Conservation (phyloP, 2,329 filamentous ascomycete genomes). For the Aspergillus phoenicis region DNA sequence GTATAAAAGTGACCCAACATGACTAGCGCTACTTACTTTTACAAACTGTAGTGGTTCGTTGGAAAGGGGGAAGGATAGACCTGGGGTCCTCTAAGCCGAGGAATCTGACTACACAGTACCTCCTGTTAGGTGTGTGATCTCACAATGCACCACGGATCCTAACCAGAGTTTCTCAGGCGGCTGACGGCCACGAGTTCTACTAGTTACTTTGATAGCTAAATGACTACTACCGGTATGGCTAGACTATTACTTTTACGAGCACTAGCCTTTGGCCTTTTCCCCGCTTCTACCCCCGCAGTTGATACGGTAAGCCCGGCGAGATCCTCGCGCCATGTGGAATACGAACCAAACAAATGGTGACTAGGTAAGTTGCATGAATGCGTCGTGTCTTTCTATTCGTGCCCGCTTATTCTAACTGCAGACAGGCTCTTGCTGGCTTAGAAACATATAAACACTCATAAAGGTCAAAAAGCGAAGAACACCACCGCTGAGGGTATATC, state of each 20-base stretch:
- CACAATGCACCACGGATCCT: background rate
- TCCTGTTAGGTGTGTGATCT: background rate
- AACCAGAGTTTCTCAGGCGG: background rate
- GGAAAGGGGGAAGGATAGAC: no score
- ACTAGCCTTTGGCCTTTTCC: no score
- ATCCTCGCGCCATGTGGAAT: background rate
- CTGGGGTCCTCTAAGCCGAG: background rate
- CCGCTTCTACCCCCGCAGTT: no score
- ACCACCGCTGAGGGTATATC: background rate
- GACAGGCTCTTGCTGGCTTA: background rate
- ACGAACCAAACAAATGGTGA: background rate
- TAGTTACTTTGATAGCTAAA: no score
- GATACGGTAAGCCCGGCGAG: background rate
- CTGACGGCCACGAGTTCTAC: background rate
- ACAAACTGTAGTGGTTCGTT: no score
- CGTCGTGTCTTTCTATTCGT: background rate
- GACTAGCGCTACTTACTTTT: no score
- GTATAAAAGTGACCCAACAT: no score
- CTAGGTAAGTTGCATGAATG: background rate
- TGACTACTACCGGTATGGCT: no score
- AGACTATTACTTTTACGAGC: no score
- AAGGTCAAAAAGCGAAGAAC: background rate
- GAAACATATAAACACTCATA: no score
- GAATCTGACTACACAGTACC: background rate
- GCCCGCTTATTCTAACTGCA: conserved; percentile 1